Base-by-base conservation (phyloP, 805 yeast genomes). In the Nakazawaea pomicola region DNA sequence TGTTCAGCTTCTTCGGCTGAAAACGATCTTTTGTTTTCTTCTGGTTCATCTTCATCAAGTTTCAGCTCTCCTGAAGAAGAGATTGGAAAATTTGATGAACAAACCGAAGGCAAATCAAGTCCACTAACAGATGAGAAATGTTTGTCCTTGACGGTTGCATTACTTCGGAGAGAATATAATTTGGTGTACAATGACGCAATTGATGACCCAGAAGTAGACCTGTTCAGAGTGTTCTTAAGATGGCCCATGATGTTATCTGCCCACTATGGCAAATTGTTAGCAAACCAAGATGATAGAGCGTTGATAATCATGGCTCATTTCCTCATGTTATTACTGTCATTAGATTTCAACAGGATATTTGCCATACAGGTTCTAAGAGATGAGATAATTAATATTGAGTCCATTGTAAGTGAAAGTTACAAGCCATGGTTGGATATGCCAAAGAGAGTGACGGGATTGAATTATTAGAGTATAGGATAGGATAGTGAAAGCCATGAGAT, bases 161-260 rank as follows among this genome's bases (percentile, higher is more conserved):
- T 55, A 20, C 49, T 44, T 11, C 36, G 42, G 33, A 56, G 57
- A 40, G 45, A 55, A 37, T 29, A 53, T 48, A 43, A 49, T 42
- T 48, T 60, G 30, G 45, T 48, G 34, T 39, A 56, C 45, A 40
- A 51, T 51, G 27, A 14, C n/a, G n/a, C n/a, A n/a, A n/a, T n/a
- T 15, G 23, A 17, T 9, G 23, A 10, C 10, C 25, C 4, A 11
- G 43, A 40, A 3, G 20, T 8, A 4, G 43, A 40, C 18, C 12
- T 12, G 3, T 10, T 40, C n/a, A 34, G 19, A 17, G n/a, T 29
- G 10, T 25, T 34, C 11, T 16, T 40, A n/a, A 14, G 36, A 2
- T 40, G 43, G 43, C 43, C 43, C n/a, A 40, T 35, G 39, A 10
- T n/a, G 6, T 24, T 34, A 15, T 7, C 14, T 4, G 24, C 9